Percentiles rank a stretch among this genome's conserved stretches.
Evolutionary conservation across 2,329 filamentous ascomycete species (phyloP).

Genomic region (Acrocalymma vagum): DNA sequence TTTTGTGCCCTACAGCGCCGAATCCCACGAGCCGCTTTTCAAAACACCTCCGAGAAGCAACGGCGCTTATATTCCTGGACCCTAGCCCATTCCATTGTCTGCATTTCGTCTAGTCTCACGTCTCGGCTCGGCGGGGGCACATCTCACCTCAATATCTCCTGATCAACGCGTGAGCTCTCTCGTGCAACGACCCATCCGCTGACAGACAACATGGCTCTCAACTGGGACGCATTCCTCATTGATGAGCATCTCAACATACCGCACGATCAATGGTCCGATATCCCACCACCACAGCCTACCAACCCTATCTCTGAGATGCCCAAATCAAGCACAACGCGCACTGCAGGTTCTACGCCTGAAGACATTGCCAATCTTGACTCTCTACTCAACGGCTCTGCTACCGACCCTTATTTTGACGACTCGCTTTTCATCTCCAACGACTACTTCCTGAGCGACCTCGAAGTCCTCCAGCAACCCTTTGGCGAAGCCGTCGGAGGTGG

Average conservation of each 20-base stretch:
- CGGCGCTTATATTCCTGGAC: constrained; percentile 35
- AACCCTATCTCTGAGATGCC: constrained; percentile 43
- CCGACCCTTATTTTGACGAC: constrained; percentile 48
- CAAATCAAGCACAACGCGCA: constrained; percentile 42
- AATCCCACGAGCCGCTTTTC: constrained; percentile 4
- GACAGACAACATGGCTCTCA: constrained; percentile 46
- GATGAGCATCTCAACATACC: constrained; percentile 46
- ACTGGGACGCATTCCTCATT: constrained; percentile 50
- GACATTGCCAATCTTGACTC: constrained; percentile 41
- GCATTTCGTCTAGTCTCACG: constrained; percentile 29
- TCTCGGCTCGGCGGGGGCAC: constrained; percentile 32
- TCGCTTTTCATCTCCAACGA: constrained; percentile 47
- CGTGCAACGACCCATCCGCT: constrained; percentile 34
- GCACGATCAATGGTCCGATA: constrained; percentile 49
- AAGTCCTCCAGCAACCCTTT: constrained; percentile 48
- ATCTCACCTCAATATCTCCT: constrained; percentile 42
- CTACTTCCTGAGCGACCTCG: constrained; percentile 50
- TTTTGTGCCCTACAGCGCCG: constrained; percentile 6
- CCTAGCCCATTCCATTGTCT: constrained; percentile 23
- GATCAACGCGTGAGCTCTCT: constrained; percentile 46
- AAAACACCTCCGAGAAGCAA: constrained; percentile 18
- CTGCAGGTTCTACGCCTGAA: constrained; percentile 40
- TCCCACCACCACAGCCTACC: constrained; percentile 35
- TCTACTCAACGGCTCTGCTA: constrained; percentile 35
- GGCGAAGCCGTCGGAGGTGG: constrained; percentile 38